Evolutionary conservation across 176 grass and related monocot species (phyloP).

Genomic region (Oryza rufipogon): DNA sequence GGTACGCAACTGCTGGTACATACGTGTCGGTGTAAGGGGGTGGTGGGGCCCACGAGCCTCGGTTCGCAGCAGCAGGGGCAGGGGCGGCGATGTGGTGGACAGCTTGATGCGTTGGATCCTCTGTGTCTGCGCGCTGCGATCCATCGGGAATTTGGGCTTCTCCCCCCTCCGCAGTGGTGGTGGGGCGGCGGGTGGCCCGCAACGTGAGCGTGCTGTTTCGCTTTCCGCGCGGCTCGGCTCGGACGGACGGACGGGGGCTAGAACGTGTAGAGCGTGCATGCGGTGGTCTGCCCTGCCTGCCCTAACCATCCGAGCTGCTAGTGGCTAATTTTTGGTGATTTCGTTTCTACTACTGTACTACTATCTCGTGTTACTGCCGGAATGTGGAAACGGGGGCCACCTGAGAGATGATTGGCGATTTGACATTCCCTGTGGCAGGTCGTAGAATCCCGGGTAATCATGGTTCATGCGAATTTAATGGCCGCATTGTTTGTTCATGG

Average conservation of each 20-base stretch:
- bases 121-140: not conserved
- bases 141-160: not conserved
- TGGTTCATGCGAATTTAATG: not conserved
- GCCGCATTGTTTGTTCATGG: not conserved
- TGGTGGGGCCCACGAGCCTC: slow-evolving; percentile 3
- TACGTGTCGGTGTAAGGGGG: not conserved
- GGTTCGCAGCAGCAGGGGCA: not conserved
- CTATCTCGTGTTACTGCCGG: not conserved
- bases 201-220: slow-evolving; percentile 27
- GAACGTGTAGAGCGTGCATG: no score
- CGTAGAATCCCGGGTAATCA: not conserved
- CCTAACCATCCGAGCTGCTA: not conserved
- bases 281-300: not conserved
- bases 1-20: fast-evolving
- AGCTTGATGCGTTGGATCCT: slow-evolving; percentile 44
- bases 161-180: not conserved
- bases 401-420: not conserved
- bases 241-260: no score
- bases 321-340: not conserved
- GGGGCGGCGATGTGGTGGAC: slow-evolving; percentile 20
- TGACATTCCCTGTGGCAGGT: not conserved
- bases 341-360: no score
- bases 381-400: not conserved
- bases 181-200: slow-evolving; percentile 12
- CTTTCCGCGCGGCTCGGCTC: not conserved